phyloP scores from a whole-genome alignment of 2,329 filamentous ascomycete genomes.

The Alternaria metachromatica region DNA sequence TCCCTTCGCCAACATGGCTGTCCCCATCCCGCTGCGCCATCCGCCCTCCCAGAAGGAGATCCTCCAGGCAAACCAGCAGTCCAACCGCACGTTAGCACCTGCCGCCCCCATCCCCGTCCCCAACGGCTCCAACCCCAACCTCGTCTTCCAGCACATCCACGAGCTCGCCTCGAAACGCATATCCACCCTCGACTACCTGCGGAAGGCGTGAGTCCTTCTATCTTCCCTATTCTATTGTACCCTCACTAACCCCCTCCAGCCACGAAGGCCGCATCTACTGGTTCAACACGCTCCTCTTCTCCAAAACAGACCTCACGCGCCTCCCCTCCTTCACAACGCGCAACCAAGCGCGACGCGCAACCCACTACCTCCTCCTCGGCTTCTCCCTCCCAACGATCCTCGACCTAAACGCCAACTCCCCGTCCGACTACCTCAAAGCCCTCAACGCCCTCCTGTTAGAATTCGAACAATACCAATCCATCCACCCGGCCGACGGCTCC shows the following conservation, averaged over 20 bases:
- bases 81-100: constrained; percentile 33
- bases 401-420: constrained; percentile 81
- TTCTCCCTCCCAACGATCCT: constrained; percentile 88
- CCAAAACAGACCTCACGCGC: constrained; percentile 76
- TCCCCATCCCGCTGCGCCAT: constrained; percentile 34
- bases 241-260: constrained; percentile 55
- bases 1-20: constrained; percentile 39
- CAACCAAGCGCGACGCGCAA: constrained; percentile 86
- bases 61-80: constrained; percentile 27
- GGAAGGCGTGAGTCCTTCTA: constrained; percentile 74
- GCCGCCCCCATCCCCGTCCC: constrained; percentile 40
- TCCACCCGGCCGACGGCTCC: constrained; percentile 79
- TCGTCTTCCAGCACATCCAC: constrained; percentile 73
- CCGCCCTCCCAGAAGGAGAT: constrained; percentile 39
- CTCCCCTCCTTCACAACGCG: constrained; percentile 86
- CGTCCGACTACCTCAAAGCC: constrained; percentile 84
- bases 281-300: constrained; percentile 97
- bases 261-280: constrained; percentile 95
- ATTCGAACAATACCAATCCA: constrained; percentile 91
- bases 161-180: constrained; percentile 91
- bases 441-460: constrained; percentile 85
- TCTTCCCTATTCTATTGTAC: not conserved
- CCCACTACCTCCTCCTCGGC: constrained; percentile 91
- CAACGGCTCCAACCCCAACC: constrained; percentile 57
- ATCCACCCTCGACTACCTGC: constrained; percentile 88